Evolutionary conservation across 2,329 filamentous ascomycete species (phyloP).

Genomic region (Aspergillus neoniger): DNA sequence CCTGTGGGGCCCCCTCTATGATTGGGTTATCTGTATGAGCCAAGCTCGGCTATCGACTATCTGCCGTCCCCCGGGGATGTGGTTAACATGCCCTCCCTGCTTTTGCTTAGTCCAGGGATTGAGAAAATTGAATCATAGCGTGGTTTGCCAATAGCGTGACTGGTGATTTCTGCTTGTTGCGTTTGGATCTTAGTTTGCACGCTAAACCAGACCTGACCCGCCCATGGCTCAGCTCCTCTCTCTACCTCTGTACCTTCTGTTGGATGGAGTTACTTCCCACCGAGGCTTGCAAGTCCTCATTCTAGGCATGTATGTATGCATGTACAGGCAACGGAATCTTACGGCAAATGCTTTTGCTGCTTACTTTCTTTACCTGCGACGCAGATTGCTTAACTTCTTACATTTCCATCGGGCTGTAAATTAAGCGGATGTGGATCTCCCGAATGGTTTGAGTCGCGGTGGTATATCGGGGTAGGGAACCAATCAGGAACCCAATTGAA

Average conservation of each 20-base stretch:
- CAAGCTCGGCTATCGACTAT: conserved; percentile 45
- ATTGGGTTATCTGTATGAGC: conserved; percentile 36
- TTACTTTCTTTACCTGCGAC: too few species aligned
- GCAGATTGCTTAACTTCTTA: too few species aligned
- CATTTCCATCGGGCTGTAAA: background rate
- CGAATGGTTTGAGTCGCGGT: background rate
- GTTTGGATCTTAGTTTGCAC: conserved; percentile 1
- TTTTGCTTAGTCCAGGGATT: conserved; percentile 8
- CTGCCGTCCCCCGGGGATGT: conserved; percentile 34
- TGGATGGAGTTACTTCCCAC: background rate
- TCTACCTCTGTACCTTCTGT: background rate
- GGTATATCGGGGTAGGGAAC: background rate
- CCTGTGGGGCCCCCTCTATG: conserved; percentile 16
- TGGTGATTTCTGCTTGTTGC: background rate
- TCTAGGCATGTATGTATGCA: too few species aligned
- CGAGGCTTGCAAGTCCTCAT: too few species aligned
- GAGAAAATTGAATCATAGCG: conserved; percentile 7
- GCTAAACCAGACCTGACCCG: background rate
- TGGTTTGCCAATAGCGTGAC: conserved; percentile 5
- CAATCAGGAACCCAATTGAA: background rate
- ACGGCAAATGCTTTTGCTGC: too few species aligned
- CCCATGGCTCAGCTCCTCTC: background rate
- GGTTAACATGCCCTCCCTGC: conserved; percentile 8
- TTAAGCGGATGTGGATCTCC: background rate
- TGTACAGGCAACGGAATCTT: too few species aligned